phyloP scores from a whole-genome alignment of 768 basidiomycete genomes.

The Suillus plorans region DNA sequence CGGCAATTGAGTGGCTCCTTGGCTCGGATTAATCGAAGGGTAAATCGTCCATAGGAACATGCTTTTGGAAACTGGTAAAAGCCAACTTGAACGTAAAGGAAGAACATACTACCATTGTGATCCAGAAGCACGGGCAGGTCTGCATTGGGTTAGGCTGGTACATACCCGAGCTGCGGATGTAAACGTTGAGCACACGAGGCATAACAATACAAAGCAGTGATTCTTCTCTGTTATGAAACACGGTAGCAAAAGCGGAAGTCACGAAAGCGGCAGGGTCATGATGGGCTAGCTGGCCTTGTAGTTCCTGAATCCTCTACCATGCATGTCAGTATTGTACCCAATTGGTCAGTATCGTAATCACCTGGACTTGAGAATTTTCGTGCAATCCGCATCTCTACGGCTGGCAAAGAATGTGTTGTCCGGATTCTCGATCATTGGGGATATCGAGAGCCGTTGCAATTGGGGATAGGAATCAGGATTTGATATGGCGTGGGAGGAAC shows the following conservation, averaged over 20 bases:
- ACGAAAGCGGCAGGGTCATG: slow-evolving; percentile 85
- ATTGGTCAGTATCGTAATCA: slow-evolving; percentile 43
- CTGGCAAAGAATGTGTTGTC: background rate
- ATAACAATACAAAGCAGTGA: too few species aligned
- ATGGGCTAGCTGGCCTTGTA: slow-evolving; percentile 80
- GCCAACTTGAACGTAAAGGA: background rate
- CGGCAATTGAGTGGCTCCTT: background rate
- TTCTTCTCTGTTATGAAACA: background rate
- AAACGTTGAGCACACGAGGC: background rate
- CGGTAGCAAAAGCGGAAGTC: background rate
- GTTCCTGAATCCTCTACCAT: slow-evolving; percentile 68
- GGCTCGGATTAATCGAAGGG: background rate
- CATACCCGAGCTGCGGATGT: background rate
- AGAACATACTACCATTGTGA: background rate
- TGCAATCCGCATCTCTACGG: background rate
- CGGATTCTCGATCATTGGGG: background rate
- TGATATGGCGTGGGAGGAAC: background rate
- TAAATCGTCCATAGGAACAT: background rate
- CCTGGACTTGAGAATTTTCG: background rate
- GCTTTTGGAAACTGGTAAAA: background rate
- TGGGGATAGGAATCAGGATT: background rate
- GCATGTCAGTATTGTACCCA: slow-evolving; percentile 53
- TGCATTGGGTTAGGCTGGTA: background rate
- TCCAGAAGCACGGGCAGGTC: background rate
- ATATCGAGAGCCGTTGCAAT: background rate